Evolutionary conservation across 1,284 basidiomycete species (phyloP).

Genomic region (Taiwanofungus camphoratus): DNA sequence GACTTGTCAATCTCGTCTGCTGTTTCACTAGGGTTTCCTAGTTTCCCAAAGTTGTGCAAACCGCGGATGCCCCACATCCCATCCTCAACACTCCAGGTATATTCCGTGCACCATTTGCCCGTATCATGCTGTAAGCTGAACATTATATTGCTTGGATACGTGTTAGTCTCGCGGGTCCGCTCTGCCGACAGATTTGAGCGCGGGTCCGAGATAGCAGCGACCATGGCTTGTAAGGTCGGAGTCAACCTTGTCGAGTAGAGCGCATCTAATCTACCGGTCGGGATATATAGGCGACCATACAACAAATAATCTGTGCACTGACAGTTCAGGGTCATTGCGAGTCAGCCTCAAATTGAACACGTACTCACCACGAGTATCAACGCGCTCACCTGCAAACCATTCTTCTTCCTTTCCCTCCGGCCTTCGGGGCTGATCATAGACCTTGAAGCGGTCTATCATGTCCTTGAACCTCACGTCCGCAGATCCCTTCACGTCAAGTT

Average conservation of each 20-base stretch:
- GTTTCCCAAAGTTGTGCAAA: conserved; percentile 89
- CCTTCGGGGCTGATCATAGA: conserved; percentile 71
- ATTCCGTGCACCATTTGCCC: conserved; percentile 91
- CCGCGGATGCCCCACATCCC: conserved; percentile 87
- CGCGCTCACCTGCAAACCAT: conserved; percentile 72
- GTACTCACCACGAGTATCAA: conserved; percentile 70
- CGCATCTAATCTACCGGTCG: conserved; percentile 83
- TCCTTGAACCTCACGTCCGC: conserved; percentile 81
- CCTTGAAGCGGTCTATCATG: conserved; percentile 80
- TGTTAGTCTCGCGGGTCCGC: conserved; percentile 29
- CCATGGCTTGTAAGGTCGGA: conserved; percentile 63
- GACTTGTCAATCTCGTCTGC: conserved; percentile 30
- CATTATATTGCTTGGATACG: conserved; percentile 69
- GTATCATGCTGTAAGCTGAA: conserved; percentile 89
- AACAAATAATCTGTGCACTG: conserved; percentile 71
- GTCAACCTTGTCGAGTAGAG: conserved; percentile 80
- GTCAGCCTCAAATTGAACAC: neutral
- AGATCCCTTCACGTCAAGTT: conserved; percentile 67
- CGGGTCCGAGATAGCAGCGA: conserved; percentile 74
- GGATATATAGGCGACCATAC: conserved; percentile 90
- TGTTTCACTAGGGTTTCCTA: conserved; percentile 29
- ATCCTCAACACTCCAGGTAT: conserved; percentile 92
- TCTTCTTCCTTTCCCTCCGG: conserved; percentile 74
- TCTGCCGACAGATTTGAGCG: conserved; percentile 43
- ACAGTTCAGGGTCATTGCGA: no score